Evolutionary conservation across 192 early-diverging fungal species (phyloP).

Genomic region (Coemansia sp.): DNA sequence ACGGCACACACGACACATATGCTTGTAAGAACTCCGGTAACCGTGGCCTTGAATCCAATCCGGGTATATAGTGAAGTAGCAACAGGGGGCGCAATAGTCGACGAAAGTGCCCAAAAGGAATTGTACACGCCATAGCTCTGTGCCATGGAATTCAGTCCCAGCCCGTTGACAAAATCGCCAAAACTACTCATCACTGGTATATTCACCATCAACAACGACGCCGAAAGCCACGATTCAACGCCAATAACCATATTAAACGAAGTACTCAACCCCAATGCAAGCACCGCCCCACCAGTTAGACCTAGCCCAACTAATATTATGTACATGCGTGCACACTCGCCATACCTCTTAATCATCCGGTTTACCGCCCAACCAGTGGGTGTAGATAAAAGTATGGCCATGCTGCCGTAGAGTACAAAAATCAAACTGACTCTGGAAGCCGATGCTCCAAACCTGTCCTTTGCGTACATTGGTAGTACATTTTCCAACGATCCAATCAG

Average conservation of each 20-base stretch:
- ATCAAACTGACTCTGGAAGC: slow-evolving; percentile 30
- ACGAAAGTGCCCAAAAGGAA: slow-evolving; percentile 38
- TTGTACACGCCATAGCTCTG: slow-evolving; percentile 43
- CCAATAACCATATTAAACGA: slow-evolving; percentile 26
- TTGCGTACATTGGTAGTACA: slow-evolving; percentile 24
- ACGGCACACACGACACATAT: slow-evolving; percentile 18
- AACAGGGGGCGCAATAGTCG: slow-evolving; percentile 31
- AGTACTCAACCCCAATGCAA: slow-evolving; percentile 28
- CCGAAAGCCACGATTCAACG: slow-evolving; percentile 14
- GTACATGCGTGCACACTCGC: slow-evolving; percentile 22
- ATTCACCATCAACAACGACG: slow-evolving; percentile 19
- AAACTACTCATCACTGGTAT: slow-evolving; percentile 51
- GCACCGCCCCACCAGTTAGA: slow-evolving; percentile 16
- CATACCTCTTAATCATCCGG: slow-evolving; percentile 19
- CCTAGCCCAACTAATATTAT: slow-evolving; percentile 22
- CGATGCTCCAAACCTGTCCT: slow-evolving; percentile 25
- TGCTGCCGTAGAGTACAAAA: slow-evolving; percentile 33
- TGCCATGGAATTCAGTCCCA: slow-evolving; percentile 43
- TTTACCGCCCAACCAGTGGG: slow-evolving; percentile 27
- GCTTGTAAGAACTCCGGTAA: slow-evolving; percentile 19
- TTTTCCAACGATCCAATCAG: slow-evolving; percentile 31
- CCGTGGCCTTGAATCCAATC: slow-evolving; percentile 28
- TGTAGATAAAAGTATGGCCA: slow-evolving; percentile 23
- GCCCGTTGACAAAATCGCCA: slow-evolving; percentile 45
- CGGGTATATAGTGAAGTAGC: slow-evolving; percentile 36